Evolutionary conservation across 2,329 filamentous ascomycete species (phyloP), one percentile per base, ranked within the genome.

Genomic region (Cadophora gregata): DNA sequence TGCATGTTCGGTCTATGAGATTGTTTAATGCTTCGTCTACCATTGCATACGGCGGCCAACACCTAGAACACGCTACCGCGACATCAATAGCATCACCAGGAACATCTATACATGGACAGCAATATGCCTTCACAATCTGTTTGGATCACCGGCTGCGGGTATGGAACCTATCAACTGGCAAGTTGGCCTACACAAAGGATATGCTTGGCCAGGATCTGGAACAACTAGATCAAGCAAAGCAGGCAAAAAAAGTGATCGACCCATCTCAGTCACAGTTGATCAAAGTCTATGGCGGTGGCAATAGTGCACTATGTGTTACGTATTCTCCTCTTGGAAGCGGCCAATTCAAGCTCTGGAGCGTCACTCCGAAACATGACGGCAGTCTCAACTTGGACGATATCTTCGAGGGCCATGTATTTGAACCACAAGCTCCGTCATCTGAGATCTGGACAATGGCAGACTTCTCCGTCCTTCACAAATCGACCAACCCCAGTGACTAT

Each of bases 301-400:
- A 86, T 19, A 82, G 82, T 63, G 81, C 84, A 47, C 77, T 87
- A 16, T 86, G 95, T 62, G 88, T 93, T 45, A 95, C 93, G 9
- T 97, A 93, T 78, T 97, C 94, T 12, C 95, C 96, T 0, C 88
- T 96, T 70, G 91, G 93, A 33, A 87, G 89, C 48, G 92, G 96
- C 42, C 90, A 95, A 76, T 98, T 99, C 84, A 98, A 97, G 78
- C 94, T 99, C 76, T 99, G 94, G 93, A 84, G 81, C 70, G 79
- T 88, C n/a, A 86, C 87, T 62, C 86, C 91, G 21, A 86, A 89
- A 71, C 86, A 89, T 62, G 85, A 85, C 72, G 71, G 80, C 70
- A 83, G 81, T 2, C 77, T 93, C 24, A 83, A 88, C 9, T 83
- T 96, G 16, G 85, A 88, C 69, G 93, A 96, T 72, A 81, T 93